Percentiles rank a stretch among this genome's conserved stretches.
phyloP scores from a whole-genome alignment of 202 grass and related monocot genomes.

The Thinopyrum obtusiflorum region DNA sequence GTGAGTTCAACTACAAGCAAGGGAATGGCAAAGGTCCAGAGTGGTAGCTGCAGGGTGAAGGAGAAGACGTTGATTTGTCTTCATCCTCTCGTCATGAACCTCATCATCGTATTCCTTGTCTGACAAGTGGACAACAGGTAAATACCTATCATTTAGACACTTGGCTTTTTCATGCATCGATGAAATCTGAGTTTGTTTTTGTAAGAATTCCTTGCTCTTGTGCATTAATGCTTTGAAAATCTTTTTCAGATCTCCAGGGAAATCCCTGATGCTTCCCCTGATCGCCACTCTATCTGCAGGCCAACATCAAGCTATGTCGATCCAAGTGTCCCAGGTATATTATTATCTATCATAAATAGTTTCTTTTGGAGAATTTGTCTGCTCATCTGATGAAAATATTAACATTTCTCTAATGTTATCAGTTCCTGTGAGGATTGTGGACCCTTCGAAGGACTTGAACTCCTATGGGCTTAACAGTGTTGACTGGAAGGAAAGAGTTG shows the following conservation, averaged over 20 bases:
- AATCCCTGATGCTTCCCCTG: constrained; percentile 90
- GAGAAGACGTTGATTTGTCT: constrained; percentile 78
- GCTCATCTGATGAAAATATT: neutral
- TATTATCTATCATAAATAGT: constrained; percentile 11
- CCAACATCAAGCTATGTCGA: constrained; percentile 89
- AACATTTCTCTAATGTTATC: constrained; percentile 48
- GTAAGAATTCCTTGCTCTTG: neutral
- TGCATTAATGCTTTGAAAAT: constrained; percentile 25
- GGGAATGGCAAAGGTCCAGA: constrained; percentile 60
- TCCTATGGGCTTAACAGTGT: constrained; percentile 82
- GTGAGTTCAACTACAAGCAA: constrained; percentile 80
- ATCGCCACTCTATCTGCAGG: constrained; percentile 94
- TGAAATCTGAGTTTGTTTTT: constrained; percentile 19
- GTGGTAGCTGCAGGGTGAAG: constrained; percentile 64
- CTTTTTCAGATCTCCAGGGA: constrained; percentile 79
- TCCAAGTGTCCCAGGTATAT: constrained; percentile 89
- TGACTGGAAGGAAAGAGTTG: constrained; percentile 99
- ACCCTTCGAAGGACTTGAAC: constrained; percentile 96
- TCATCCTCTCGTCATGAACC: constrained; percentile 84
- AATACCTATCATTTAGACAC: constrained; percentile 6
- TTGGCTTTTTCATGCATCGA: constrained; percentile 2
- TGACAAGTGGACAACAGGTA: constrained; percentile 94
- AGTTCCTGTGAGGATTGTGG: constrained; percentile 99
- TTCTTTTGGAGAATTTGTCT: constrained; percentile 11
- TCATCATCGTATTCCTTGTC: constrained; percentile 70